These are phyloP conservation scores for Pseudofabraea citricarpa DNA, from an alignment of 2,329 filamentous ascomycete species.

Conservation along the genomic window DNA sequence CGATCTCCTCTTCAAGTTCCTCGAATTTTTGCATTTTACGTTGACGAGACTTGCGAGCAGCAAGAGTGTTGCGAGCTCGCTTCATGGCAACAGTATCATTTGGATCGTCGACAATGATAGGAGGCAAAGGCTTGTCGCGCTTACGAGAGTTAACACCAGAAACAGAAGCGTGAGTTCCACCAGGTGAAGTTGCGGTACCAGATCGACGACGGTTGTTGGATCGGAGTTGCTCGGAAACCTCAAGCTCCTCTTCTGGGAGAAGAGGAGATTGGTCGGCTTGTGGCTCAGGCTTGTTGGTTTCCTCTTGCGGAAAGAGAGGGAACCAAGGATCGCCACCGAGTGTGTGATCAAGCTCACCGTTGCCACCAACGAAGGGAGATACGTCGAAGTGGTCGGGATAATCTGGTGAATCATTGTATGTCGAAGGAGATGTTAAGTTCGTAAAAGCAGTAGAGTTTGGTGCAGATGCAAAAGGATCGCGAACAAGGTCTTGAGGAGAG, in stretches of 20 bases:
- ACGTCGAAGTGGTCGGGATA: slow-evolving; percentile 67
- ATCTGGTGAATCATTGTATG: slow-evolving; percentile 71
- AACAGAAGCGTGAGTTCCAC: slow-evolving; percentile 56
- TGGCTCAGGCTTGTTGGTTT: slow-evolving; percentile 24
- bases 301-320: slow-evolving; percentile 62
- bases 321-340: slow-evolving; percentile 57
- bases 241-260: slow-evolving; percentile 40
- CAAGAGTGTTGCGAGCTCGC: slow-evolving; percentile 88
- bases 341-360: slow-evolving; percentile 43
- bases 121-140: slow-evolving; percentile 75
- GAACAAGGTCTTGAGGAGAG: slow-evolving; percentile 78
- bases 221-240: slow-evolving; percentile 38
- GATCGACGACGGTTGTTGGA: slow-evolving; percentile 35
- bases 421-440: slow-evolving; percentile 79
- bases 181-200: slow-evolving; percentile 34
- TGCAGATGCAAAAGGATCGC: slow-evolving; percentile 66
- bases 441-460: slow-evolving; percentile 81
- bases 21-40: slow-evolving; percentile 76
- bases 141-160: slow-evolving; percentile 69
- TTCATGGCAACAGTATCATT: slow-evolving; percentile 77
- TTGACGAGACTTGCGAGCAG: slow-evolving; percentile 87
- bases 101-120: slow-evolving; percentile 71
- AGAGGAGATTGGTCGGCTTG: slow-evolving; percentile 21
- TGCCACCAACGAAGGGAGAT: slow-evolving; percentile 68
- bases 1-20: slow-evolving; percentile 69